Percentiles rank a stretch among this genome's conserved stretches.
Conservation (phyloP, 805 yeast species). For the Hanseniaspora nectarophila region DNA sequence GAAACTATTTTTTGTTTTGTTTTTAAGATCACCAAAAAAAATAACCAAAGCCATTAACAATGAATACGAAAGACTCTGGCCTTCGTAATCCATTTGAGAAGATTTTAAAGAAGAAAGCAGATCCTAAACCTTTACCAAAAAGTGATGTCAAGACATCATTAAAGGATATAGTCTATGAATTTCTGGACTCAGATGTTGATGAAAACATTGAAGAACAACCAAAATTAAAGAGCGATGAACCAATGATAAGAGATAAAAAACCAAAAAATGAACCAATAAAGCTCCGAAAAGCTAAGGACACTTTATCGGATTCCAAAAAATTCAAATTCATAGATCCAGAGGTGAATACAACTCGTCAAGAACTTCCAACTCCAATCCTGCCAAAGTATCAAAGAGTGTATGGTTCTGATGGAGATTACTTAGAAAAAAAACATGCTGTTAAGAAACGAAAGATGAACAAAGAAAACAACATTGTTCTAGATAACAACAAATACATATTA, state of each 20-base stretch:
- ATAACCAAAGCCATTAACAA: neutral
- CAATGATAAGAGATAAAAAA: neutral
- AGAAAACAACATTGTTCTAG: neutral
- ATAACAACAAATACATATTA: conserved; percentile 22
- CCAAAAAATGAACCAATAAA: neutral
- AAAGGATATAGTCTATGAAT: neutral
- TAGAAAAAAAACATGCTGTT: neutral
- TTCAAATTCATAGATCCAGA: neutral
- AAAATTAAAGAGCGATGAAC: too few species aligned
- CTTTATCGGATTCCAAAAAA: neutral
- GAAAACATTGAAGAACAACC: neutral
- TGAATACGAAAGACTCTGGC: neutral
- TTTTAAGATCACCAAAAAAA: too few species aligned
- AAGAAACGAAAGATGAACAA: neutral
- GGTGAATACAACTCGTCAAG: neutral
- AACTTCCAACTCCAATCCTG: neutral
- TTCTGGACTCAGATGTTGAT: neutral
- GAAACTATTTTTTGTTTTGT: neutral
- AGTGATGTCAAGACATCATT: neutral
- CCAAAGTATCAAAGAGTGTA: conserved; percentile 1
- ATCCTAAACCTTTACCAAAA: neutral
- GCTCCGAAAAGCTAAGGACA: neutral
- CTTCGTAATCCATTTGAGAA: conserved; percentile 2
- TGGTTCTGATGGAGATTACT: neutral
- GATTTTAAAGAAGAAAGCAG: conserved; percentile 1